Base-by-base conservation (phyloP, 768 basidiomycete species). In the Kwoniella sp. region DNA sequence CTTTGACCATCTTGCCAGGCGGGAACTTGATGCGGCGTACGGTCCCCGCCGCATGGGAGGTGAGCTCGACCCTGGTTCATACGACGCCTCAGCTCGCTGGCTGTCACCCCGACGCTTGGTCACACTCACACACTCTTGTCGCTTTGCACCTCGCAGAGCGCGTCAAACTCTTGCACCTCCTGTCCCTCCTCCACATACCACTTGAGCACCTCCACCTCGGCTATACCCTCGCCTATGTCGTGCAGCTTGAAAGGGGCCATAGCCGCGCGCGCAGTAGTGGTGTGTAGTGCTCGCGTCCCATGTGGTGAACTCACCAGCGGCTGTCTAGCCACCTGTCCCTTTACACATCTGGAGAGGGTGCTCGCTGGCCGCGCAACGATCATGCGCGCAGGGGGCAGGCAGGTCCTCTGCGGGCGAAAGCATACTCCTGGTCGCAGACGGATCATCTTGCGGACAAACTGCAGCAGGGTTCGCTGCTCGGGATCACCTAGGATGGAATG, bases 171-270 rank as follows among this genome's bases (percentile, higher is more conserved):
- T 17, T 59, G 49, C 6, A 70, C 69, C 32, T 32, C 37, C 27
- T 63, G 57, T 5, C 69, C 69, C 23, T 53, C 61, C 17, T 50
- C 44, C 12, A 70, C 69, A 41, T 62, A 39, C 69, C 69, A 70
- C 26, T 58, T 60, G 14, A 70, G 31, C 7, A 70, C 50, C 32
- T 70, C 69, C 1, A 70, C 69, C 42, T 70, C 69, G 20, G 65
- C 63, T 38, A 70, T 70, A 5, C 69, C 69, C 38, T 70, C 69
- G n/a, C 69, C 69, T 19, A 70, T 70, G 50, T 70, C 69, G 25
- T 64, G 62, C 6, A 70, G 57, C 44, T 65, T 67, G 63, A 70
- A 70, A 0, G 67, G 67, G 17, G 57, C 36, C 12, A 59, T 31
- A 9, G 56, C n/a, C n/a, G n/a, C n/a, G n/a, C n/a, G n/a, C n/a